These are phyloP conservation scores for Fusarium sterilihyphosum DNA, from an alignment of 2,329 filamentous ascomycete species.

Conservation along the genomic window DNA sequence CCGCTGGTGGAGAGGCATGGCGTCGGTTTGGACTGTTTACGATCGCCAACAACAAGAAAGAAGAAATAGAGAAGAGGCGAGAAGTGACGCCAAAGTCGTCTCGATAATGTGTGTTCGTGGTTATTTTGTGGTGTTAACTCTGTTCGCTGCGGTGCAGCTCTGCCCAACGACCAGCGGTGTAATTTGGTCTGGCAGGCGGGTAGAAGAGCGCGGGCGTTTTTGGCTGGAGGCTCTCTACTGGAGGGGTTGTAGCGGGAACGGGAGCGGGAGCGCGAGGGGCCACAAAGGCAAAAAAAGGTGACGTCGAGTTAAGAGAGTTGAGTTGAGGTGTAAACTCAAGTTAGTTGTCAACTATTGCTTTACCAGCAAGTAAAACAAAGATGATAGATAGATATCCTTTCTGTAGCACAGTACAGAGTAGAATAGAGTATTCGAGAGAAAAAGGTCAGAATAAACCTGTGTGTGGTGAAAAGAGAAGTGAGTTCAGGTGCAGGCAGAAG, in stretches of 20 bases:
- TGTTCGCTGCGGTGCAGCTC: conserved; percentile 43
- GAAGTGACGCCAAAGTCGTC: conserved; percentile 28
- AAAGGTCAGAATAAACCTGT: conserved; percentile 33
- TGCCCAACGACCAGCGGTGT: conserved; percentile 44
- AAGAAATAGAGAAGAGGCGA: conserved; percentile 15
- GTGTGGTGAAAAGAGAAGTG: conserved; percentile 39
- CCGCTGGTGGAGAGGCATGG: conserved; percentile 45
- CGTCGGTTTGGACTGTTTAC: conserved; percentile 35
- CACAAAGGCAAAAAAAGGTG: conserved; percentile 36
- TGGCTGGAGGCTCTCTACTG: conserved; percentile 33
- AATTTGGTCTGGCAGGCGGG: conserved; percentile 41
- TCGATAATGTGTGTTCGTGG: conserved; percentile 27
- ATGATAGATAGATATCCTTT: background rate
- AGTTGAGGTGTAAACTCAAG: conserved; percentile 14
- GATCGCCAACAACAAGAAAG: conserved; percentile 33
- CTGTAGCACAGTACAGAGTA: conserved; percentile 8
- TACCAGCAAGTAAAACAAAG: conserved; percentile 14
- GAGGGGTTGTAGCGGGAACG: conserved; percentile 36
- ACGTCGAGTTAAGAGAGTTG: conserved; percentile 23
- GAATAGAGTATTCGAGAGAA: conserved; percentile 13
- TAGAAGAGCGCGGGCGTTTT: conserved; percentile 37
- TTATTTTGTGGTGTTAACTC: conserved; percentile 35
- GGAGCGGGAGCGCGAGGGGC: conserved; percentile 40
- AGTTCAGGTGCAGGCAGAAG: conserved; percentile 34
- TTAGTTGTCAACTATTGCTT: conserved; percentile 18